phyloP scores from a whole-genome alignment of 768 basidiomycete species.

The Tubosaeta sp. region DNA sequence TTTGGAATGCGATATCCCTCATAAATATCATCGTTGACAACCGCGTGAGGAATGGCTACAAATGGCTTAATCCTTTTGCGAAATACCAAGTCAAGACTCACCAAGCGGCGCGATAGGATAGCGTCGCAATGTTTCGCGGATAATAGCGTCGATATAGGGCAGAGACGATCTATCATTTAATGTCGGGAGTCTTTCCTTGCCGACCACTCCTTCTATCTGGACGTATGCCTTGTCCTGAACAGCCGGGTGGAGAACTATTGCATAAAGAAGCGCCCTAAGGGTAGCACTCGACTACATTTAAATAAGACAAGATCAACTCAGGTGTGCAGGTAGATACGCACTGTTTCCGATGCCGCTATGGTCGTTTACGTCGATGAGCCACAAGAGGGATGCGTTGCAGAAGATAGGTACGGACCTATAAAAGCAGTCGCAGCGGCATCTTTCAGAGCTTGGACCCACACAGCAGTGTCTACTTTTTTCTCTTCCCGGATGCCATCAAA shows the following conservation, averaged over 20 bases:
- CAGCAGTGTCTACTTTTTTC: not conserved
- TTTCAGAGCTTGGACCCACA: slow-evolving; percentile 7
- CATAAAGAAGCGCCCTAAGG: slow-evolving; percentile 9
- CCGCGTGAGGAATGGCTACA: slow-evolving; percentile 9
- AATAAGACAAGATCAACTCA: not conserved
- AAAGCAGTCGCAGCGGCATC: slow-evolving; percentile 16
- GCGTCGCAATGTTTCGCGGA: slow-evolving; percentile 31
- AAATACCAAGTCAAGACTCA: not conserved
- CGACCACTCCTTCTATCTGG: slow-evolving; percentile 16
- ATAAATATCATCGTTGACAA: slow-evolving; percentile 14
- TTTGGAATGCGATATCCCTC: slow-evolving; percentile 36
- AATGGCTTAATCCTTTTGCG: not conserved
- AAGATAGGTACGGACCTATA: slow-evolving; percentile 3
- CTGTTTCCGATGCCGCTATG: slow-evolving; percentile 14
- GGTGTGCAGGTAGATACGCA: not conserved
- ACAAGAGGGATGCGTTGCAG: not conserved
- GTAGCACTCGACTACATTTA: slow-evolving; percentile 8
- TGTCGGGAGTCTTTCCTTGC: slow-evolving; percentile 18
- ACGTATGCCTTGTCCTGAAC: slow-evolving; percentile 15
- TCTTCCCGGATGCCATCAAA: slow-evolving; percentile 10
- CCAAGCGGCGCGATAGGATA: not conserved
- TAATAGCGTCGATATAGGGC: slow-evolving; percentile 35
- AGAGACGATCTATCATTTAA: slow-evolving; percentile 18
- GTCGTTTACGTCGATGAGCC: not conserved
- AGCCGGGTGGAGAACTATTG: slow-evolving; percentile 16